A percentile compares a stretch with the other conserved stretches of the same genome.
These are phyloP conservation scores for Botrytis pseudocinerea DNA, from an alignment of 2,329 filamentous ascomycete genomes.

Conservation along the genomic window DNA sequence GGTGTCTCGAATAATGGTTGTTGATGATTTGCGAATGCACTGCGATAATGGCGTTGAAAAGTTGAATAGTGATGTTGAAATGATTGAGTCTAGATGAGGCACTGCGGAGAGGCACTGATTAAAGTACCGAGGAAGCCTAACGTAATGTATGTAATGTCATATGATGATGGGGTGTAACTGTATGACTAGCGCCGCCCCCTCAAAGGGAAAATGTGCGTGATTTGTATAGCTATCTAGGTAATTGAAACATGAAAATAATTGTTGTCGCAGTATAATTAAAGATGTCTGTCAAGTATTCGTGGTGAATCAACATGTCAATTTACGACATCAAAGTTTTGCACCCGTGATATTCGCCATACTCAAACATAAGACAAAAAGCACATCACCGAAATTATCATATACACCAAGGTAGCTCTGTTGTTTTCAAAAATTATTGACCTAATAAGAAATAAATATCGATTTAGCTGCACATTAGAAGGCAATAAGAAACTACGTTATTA, in stretches of 20 bases:
- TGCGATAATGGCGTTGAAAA: background rate
- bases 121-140: conserved; percentile 15
- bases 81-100: background rate
- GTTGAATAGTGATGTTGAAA: background rate
- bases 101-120: background rate
- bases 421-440: conserved; percentile 23
- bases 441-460: conserved; percentile 35
- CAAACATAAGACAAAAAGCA: background rate
- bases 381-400: background rate
- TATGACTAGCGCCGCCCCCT: conserved; percentile 8
- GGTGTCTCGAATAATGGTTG: background rate
- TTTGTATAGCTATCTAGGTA: background rate
- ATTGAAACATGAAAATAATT: background rate
- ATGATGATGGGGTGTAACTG: conserved; percentile 5
- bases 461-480: conserved; percentile 42
- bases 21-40: conserved; percentile 2
- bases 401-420: background rate
- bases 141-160: conserved; percentile 5
- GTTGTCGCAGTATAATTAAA: background rate
- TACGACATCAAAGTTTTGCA: background rate
- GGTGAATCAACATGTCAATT: background rate
- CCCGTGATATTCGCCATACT: background rate
- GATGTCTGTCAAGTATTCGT: background rate
- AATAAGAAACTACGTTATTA: conserved; percentile 41
- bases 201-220: background rate